These are phyloP conservation scores for Tritrichomonas musculus DNA, from an alignment of 208 protist genomes.

Conservation along the genomic window DNA sequence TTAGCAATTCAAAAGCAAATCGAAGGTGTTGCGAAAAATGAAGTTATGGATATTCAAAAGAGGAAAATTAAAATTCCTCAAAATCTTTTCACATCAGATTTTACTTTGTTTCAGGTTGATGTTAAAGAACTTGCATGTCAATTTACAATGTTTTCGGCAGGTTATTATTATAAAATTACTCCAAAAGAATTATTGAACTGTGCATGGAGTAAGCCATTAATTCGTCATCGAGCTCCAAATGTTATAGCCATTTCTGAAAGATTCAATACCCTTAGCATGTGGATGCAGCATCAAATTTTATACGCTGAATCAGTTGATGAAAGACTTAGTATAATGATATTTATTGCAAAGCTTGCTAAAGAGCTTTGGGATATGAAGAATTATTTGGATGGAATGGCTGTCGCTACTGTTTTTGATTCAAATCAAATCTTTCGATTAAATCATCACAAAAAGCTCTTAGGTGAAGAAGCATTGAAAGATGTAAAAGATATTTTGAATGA, in stretches of 20 bases:
- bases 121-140: neutral
- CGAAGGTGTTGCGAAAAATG: neutral
- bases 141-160: neutral
- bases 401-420: neutral
- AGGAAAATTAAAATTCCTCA: neutral
- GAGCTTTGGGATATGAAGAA: neutral
- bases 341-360: neutral
- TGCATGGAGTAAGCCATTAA: neutral
- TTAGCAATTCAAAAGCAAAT: neutral
- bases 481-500: neutral
- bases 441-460: neutral
- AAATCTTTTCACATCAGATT: neutral
- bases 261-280: neutral
- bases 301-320: neutral
- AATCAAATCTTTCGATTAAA: neutral
- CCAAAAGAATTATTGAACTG: conserved; percentile 8
- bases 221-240: conserved; percentile 5
- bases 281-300: neutral
- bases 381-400: conserved; percentile 1
- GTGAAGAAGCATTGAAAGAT: neutral
- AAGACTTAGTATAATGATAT: neutral
- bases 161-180: neutral
- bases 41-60: neutral
- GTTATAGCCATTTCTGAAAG: neutral
- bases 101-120: neutral